Base-by-base conservation (phyloP, 2,329 filamentous ascomycete species). In the Coleophoma cylindrospora region DNA sequence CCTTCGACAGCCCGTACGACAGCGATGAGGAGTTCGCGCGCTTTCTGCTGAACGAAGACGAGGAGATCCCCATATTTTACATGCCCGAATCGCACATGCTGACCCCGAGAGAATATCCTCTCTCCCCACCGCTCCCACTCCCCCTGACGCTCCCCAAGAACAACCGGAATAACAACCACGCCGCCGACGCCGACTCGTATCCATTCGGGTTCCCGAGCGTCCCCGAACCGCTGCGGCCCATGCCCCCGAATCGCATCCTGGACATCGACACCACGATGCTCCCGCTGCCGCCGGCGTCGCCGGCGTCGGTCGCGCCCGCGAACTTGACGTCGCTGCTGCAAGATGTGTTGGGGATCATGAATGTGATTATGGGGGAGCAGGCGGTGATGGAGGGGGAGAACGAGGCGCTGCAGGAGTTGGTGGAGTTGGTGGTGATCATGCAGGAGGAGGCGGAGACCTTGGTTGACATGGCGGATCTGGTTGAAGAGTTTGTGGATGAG, bases 371-470 rank as follows among this genome's bases (percentile, higher is more conserved):
- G 53, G 33, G 38, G 0, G 37, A 51, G 33, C 50, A 54, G 34
- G 40, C 37, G 6, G 38, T 46, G 2, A 50, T 54, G 1, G 15
- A 47, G n/a, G 45, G 43, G 12, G 55, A 59, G 41, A 50, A 55
- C 15, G 47, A 40, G 11, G 27, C 55, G 14, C 34, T 57, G 9
- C 15, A 22, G 3, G 53, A 53, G 17, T 34, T 59, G 11, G 53
- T 55, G 3, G 51, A 57, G 27, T 32, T 59, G 6, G 55, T 59
- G 2, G 50, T 54, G 3, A 57, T 56, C 14, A 50, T 59, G 57
- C 57, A 59, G 43, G 51, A 57, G 19, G 57, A 59, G 45, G 55
- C 57, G 6, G 57, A 59, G 17, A 46, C 34, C 7, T 34, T 59
- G 32, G 37, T 59, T 2, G 43, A 48, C 3, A 41, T 59, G 27